Evolutionary conservation across 2,329 filamentous ascomycete genomes (phyloP).

Genomic region (Colletotrichum tabaci): DNA sequence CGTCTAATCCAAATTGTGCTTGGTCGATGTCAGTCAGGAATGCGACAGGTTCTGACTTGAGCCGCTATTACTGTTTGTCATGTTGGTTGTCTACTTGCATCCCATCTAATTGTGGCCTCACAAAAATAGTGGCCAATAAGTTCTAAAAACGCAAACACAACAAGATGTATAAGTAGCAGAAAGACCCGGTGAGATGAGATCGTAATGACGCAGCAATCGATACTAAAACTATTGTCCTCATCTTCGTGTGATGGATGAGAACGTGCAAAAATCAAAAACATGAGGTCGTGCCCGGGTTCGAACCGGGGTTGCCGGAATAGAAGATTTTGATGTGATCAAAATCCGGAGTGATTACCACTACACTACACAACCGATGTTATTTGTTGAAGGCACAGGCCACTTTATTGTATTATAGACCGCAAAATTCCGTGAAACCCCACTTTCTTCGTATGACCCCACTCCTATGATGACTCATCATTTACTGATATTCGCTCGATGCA

Average conservation of each 20-base stretch:
- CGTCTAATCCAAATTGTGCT: background rate
- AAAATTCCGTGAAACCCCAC: background rate
- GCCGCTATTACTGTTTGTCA: background rate
- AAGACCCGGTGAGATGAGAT: accelerated
- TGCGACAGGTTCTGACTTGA: background rate
- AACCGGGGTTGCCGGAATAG: constrained; percentile 41
- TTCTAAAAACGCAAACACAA: background rate
- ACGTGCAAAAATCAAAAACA: background rate
- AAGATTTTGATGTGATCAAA: constrained; percentile 33
- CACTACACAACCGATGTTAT: constrained; percentile 34
- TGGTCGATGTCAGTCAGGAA: no score
- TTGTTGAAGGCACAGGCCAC: background rate
- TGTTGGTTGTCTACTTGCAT: background rate
- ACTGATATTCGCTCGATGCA: no score
- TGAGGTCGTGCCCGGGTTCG: constrained; percentile 42
- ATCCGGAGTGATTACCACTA: constrained; percentile 43
- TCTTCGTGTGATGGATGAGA: no score
- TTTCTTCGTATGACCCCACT: background rate
- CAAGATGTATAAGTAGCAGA: no score
- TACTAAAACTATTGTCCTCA: no score
- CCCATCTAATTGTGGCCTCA: no score
- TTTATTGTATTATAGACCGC: accelerated
- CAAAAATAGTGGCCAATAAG: no score
- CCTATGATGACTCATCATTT: no score
- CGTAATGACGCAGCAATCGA: no score